phyloP scores from a whole-genome alignment of 306 rosid genomes.

The Hippophae rhamnoides region DNA sequence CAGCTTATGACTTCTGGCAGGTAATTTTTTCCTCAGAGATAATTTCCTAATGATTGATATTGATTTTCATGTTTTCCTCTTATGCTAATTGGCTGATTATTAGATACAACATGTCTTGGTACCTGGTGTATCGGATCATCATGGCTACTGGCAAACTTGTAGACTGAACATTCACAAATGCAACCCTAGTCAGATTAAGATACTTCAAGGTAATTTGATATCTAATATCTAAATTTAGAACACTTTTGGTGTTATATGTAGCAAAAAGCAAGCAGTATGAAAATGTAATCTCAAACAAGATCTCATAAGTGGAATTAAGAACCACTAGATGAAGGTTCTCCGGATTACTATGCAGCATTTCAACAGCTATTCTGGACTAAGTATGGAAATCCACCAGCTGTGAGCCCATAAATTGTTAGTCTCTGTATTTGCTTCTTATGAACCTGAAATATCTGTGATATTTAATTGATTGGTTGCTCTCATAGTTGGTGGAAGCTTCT shows the following conservation, averaged over 20 bases:
- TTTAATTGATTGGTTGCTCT: not conserved
- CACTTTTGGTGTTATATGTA: no score
- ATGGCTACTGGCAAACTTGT: conserved; percentile 62
- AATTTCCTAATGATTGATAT: conserved; percentile 7
- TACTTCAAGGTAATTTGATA: conserved; percentile 53
- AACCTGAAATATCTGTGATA: no score
- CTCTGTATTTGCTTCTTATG: no score
- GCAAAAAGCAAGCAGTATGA: no score
- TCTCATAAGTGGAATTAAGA: no score
- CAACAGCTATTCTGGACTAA: no score
- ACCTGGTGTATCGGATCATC: conserved; percentile 59
- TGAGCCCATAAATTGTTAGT: no score
- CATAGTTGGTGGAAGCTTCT: not conserved
- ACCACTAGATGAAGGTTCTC: no score
- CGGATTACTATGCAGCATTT: no score
- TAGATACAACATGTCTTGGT: conserved; percentile 85
- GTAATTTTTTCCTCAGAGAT: conserved; percentile 33
- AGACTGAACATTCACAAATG: conserved; percentile 53
- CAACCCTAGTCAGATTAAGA: conserved; percentile 39
- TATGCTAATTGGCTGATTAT: conserved; percentile 17
- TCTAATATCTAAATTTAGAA: conserved; percentile 2
- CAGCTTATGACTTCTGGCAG: conserved; percentile 97
- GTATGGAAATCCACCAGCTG: no score
- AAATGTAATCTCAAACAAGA: no score
- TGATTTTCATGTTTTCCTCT: conserved; percentile 9